These are phyloP conservation scores for Zostera marina DNA, from an alignment of 116 monocot genomes.

Conservation along the genomic window DNA sequence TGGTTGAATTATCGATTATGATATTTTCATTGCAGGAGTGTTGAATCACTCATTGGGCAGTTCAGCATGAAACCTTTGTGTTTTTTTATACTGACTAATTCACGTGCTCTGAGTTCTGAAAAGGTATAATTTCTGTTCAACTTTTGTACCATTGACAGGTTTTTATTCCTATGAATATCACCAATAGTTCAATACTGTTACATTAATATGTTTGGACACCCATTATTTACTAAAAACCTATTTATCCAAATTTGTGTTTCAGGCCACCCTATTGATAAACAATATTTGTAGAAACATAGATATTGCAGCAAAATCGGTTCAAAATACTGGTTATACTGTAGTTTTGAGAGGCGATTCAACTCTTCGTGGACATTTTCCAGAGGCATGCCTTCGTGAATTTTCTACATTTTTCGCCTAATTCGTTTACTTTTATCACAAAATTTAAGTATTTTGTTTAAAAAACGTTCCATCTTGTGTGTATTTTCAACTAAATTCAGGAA, in stretches of 20 bases:
- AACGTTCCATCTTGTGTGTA: neutral
- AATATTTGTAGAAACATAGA: conserved; percentile 82
- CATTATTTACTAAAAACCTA: neutral
- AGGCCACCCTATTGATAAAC: conserved; percentile 63
- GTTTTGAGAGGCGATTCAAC: conserved; percentile 97
- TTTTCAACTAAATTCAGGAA: conserved; percentile 36
- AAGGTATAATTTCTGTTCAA: conserved; percentile 36
- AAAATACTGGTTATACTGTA: conserved; percentile 56
- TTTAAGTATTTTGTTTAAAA: neutral
- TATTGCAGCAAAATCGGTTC: conserved; percentile 56
- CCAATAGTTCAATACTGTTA: neutral
- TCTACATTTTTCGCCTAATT: neutral
- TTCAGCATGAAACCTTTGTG: conserved; percentile 49
- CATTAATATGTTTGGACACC: no score
- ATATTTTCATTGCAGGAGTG: conserved; percentile 33
- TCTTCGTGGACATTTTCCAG: conserved; percentile 92
- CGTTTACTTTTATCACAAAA: neutral
- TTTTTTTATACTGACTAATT: conserved; percentile 94
- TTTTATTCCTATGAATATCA: neutral
- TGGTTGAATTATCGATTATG: neutral
- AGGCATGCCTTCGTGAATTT: conserved; percentile 29
- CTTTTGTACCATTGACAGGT: neutral
- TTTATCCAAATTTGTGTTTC: conserved; percentile 4
- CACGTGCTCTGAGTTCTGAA: conserved; percentile 68
- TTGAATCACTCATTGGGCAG: conserved; percentile 55